A percentile compares a stretch with the other conserved stretches of the same genome.
phyloP scores from a whole-genome alignment of 108 stramenopile genomes.

The Pseudonitzschia pungens region DNA sequence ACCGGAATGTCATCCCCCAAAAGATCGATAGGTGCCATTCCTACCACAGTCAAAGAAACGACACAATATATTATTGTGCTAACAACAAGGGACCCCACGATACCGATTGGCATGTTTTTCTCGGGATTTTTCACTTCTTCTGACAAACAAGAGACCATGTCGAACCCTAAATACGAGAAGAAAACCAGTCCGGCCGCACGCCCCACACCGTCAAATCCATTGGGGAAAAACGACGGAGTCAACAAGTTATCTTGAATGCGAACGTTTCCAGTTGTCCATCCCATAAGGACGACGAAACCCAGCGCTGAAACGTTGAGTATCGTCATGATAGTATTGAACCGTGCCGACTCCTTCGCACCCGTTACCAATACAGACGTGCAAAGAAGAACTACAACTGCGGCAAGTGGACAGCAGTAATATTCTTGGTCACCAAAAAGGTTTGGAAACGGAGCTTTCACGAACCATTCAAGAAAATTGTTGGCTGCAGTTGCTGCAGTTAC shows the following conservation, averaged over 20 bases:
- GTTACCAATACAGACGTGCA: constrained; percentile 46
- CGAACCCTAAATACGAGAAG: constrained; percentile 52
- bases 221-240: constrained; percentile 39
- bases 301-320: constrained; percentile 46
- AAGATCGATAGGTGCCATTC: constrained; percentile 49
- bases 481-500: neutral
- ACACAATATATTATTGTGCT: constrained; percentile 45
- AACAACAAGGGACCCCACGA: constrained; percentile 46
- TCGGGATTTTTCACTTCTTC: constrained; percentile 64
- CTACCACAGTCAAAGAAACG: constrained; percentile 44
- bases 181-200: constrained; percentile 51
- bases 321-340: constrained; percentile 59
- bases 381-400: constrained; percentile 42
- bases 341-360: constrained; percentile 53
- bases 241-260: constrained; percentile 30
- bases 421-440: constrained; percentile 16
- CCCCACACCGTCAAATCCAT: constrained; percentile 44
- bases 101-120: constrained; percentile 62
- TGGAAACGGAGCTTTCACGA: constrained; percentile 7
- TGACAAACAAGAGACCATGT: constrained; percentile 54
- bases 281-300: constrained; percentile 42
- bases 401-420: constrained; percentile 44
- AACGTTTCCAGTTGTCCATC: constrained; percentile 39
- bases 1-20: constrained; percentile 50
- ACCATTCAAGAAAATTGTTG: constrained; percentile 14